Conservation (phyloP, 2,329 filamentous ascomycete genomes). For the Botrytis cinerea region DNA sequence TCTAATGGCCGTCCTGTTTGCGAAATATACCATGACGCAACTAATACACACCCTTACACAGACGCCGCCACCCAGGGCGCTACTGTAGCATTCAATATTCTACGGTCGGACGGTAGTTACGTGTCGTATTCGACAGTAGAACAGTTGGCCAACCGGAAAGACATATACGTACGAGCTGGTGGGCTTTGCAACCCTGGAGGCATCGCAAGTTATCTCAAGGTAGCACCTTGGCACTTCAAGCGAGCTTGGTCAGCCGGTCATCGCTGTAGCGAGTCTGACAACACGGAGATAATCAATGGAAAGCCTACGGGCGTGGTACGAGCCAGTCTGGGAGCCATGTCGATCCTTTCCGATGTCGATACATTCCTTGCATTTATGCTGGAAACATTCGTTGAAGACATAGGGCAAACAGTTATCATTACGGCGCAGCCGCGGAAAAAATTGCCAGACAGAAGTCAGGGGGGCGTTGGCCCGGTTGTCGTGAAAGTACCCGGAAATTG, state of each 20-base stretch:
- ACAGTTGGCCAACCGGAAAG: constrained; percentile 76
- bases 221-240: constrained; percentile 79
- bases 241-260: constrained; percentile 82
- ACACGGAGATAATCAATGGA: constrained; percentile 66
- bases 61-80: constrained; percentile 57
- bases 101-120: constrained; percentile 69
- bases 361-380: constrained; percentile 68
- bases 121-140: constrained; percentile 80
- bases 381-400: constrained; percentile 45
- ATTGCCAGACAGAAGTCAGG: background rate
- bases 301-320: constrained; percentile 87
- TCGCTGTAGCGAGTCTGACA: constrained; percentile 80
- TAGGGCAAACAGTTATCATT: background rate
- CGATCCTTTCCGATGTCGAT: constrained; percentile 71
- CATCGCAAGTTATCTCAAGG: constrained; percentile 67
- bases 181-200: constrained; percentile 91
- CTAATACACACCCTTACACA: constrained; percentile 39
- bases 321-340: constrained; percentile 87
- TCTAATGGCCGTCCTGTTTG: constrained; percentile 52
- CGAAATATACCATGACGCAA: constrained; percentile 39
- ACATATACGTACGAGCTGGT: constrained; percentile 82
- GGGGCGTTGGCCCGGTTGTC: background rate
- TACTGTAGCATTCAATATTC: constrained; percentile 80
- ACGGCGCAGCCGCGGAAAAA: background rate
- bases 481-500: constrained; percentile 1